These are phyloP conservation scores for Kokia cookei DNA, from an alignment of 441 rosid genomes.

Conservation along the genomic window DNA sequence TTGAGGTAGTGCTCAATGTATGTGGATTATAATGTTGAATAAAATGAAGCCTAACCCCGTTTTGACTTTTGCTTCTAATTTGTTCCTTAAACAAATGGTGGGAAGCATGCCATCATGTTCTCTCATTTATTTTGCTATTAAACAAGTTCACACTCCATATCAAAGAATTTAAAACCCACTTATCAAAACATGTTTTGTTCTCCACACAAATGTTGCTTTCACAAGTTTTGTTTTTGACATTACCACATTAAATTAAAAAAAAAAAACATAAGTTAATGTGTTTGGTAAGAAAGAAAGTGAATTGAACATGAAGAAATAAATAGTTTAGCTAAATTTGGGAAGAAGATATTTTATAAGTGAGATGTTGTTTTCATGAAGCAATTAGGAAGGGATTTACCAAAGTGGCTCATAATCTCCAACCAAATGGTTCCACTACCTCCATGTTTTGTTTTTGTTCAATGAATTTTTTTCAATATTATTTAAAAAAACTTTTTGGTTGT, in stretches of 20 bases:
- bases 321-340: not conserved
- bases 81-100: not conserved
- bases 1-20: not conserved
- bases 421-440: conserved; percentile 4
- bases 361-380: not conserved
- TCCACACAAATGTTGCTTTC: not conserved
- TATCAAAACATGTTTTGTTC: not conserved
- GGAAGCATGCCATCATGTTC: not conserved
- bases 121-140: not conserved
- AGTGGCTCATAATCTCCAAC: conserved; percentile 9
- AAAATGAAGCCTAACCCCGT: not conserved
- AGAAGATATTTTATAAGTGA: not conserved
- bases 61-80: not conserved
- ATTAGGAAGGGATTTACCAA: not conserved
- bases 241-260: not conserved
- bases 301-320: not conserved
- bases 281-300: not conserved
- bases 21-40: not conserved
- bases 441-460: not conserved
- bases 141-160: not conserved
- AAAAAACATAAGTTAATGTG: not conserved
- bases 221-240: not conserved
- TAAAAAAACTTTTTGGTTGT: not conserved
- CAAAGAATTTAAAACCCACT: not conserved
- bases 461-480: no score